A percentile compares a stretch with the other conserved stretches of the same genome.
phyloP scores from a whole-genome alignment of 768 basidiomycete species.

The Tulasnella sp. region DNA sequence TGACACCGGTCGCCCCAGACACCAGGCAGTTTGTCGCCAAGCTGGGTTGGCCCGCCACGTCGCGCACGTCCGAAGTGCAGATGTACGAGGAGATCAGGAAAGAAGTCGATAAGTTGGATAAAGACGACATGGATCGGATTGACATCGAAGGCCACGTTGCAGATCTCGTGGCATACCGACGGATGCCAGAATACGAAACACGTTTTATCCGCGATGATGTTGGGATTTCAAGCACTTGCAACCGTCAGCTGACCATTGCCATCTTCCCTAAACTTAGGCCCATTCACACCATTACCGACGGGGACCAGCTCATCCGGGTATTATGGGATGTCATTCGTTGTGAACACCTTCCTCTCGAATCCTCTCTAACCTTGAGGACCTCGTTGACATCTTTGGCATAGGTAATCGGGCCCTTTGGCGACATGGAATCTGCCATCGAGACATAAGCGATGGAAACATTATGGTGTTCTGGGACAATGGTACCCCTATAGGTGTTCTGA shows the following conservation, averaged over 20 bases:
- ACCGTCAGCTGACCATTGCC: no score
- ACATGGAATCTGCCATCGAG: slow-evolving; percentile 23
- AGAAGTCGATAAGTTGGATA: not conserved
- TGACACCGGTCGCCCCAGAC: no score
- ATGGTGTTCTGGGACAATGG: slow-evolving; percentile 23
- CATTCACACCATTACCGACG: no score
- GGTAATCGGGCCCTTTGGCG: slow-evolving; percentile 26
- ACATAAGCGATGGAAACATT: slow-evolving; percentile 27
- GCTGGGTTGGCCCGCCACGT: no score
- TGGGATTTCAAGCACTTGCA: no score
- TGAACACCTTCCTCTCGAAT: no score
- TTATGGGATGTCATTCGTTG: slow-evolving; percentile 23
- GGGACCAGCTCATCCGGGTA: slow-evolving; percentile 23
- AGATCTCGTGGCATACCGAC: not conserved
- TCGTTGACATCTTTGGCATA: no score
- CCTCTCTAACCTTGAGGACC: no score
- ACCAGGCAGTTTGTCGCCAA: no score
- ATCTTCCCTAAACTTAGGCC: no score
- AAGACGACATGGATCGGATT: not conserved
- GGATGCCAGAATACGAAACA: not conserved
- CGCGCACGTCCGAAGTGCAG: no score
- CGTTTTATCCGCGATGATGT: no score
- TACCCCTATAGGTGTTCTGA: slow-evolving; percentile 22
- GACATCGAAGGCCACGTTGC: not conserved
- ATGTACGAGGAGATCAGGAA: not conserved